Evolutionary conservation across 495 filamentous ascomycete species (phyloP).

Genomic region (Elaphomyces granulatus): DNA sequence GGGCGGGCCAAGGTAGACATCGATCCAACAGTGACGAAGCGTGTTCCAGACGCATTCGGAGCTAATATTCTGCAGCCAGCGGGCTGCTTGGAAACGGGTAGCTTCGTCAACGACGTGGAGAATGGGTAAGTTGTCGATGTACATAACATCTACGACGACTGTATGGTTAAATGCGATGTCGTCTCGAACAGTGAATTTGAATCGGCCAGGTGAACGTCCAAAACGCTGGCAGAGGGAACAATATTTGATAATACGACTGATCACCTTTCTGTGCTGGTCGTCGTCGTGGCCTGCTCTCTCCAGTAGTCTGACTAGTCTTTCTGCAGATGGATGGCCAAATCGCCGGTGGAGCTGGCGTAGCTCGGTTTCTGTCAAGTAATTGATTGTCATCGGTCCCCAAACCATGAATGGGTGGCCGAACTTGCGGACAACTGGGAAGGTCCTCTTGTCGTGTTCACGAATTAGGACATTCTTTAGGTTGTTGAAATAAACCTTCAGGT

Average conservation of each 20-base stretch:
- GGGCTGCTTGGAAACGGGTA: constrained; percentile 4
- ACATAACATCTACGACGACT: constrained; percentile 1
- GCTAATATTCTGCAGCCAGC: constrained; percentile 7
- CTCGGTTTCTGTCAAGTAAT: not conserved
- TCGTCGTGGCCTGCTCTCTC: not conserved
- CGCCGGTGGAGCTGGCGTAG: not conserved
- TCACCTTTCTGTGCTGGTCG: not conserved
- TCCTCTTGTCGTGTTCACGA: not conserved
- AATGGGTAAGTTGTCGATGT: not conserved
- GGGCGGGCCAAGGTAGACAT: constrained; percentile 13
- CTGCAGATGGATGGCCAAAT: not conserved
- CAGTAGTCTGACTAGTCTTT: not conserved
- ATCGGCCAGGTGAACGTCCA: not conserved
- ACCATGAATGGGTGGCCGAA: not conserved
- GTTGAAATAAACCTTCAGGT: not conserved
- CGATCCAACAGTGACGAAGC: constrained; percentile 6
- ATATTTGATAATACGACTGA: not conserved
- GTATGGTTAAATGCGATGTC: not conserved
- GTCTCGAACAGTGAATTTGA: not conserved
- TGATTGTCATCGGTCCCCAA: not conserved
- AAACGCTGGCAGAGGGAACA: not conserved
- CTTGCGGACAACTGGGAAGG: not conserved
- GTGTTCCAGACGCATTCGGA: constrained; percentile 6
- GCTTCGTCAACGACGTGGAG: constrained; percentile 1
- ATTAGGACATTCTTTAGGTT: not conserved